A percentile compares a stretch with the other conserved stretches of the same genome.
Conservation (phyloP, 148 eudicot species). For the Camellia sinensis region DNA sequence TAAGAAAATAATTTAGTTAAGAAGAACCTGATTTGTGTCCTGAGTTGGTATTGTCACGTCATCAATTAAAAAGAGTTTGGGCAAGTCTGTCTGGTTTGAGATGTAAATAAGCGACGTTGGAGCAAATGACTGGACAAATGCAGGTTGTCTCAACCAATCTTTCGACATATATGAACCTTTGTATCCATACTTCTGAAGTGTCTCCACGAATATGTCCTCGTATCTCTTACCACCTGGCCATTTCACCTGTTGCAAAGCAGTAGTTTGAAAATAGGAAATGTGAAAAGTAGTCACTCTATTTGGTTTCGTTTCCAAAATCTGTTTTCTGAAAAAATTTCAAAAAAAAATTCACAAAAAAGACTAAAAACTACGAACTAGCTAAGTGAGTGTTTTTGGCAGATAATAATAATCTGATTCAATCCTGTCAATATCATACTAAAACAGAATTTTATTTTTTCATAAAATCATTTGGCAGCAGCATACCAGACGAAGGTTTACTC, state of each 20-base stretch:
- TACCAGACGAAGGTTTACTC: slow-evolving; percentile 26
- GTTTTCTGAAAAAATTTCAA: too few species aligned
- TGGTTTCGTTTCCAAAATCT: too few species aligned
- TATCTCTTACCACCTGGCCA: slow-evolving; percentile 81
- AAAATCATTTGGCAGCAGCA: neutral
- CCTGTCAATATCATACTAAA: neutral
- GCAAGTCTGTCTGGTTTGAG: slow-evolving; percentile 78
- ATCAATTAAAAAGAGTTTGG: slow-evolving; percentile 84
- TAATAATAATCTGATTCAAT: neutral
- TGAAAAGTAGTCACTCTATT: neutral
- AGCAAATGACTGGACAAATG: slow-evolving; percentile 95
- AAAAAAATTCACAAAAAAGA: too few species aligned
- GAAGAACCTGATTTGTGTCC: slow-evolving; percentile 88
- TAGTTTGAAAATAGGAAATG: slow-evolving; percentile 7
- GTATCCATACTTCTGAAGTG: slow-evolving; percentile 78
- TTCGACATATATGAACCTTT: slow-evolving; percentile 82
- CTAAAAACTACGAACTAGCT: too few species aligned
- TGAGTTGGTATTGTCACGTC: slow-evolving; percentile 61
- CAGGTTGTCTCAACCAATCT: slow-evolving; percentile 85
- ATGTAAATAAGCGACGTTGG: slow-evolving; percentile 76
- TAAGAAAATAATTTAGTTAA: neutral
- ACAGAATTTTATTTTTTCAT: neutral
- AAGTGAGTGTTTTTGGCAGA: neutral
- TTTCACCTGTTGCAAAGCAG: slow-evolving; percentile 58
- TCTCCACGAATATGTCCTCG: slow-evolving; percentile 82